These are phyloP conservation scores for Elsinoe necatrix DNA, from an alignment of 2,329 filamentous ascomycete species.

Conservation along the genomic window DNA sequence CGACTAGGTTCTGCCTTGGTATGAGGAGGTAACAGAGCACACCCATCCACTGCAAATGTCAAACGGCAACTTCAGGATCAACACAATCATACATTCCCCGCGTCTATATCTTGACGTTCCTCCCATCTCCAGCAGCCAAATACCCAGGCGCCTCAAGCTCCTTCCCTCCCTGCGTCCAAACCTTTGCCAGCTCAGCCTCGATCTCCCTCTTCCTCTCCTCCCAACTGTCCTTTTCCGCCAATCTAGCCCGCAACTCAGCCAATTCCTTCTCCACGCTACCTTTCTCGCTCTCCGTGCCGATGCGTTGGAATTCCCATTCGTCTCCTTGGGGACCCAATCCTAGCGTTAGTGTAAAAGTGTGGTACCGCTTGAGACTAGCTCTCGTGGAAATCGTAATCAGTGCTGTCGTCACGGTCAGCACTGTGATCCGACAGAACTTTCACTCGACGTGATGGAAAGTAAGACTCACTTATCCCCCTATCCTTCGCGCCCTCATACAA, in stretches of 20 bases:
- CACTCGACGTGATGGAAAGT: not conserved
- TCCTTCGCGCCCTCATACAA: conserved; percentile 91
- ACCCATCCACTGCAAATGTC: too few relatives aligned
- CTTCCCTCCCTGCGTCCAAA: conserved; percentile 47
- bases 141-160: conserved; percentile 33
- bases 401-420: conserved; percentile 40
- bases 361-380: conserved; percentile 89
- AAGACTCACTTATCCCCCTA: conserved; percentile 74
- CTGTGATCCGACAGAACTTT: not conserved
- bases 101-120: conserved; percentile 14
- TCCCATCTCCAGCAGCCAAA: conserved; percentile 19
- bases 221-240: conserved; percentile 78
- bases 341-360: conserved; percentile 81
- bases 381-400: conserved; percentile 93
- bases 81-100: not conserved
- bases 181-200: conserved; percentile 64
- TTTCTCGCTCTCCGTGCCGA: conserved; percentile 89
- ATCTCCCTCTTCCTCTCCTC: conserved; percentile 71
- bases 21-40: too few relatives aligned
- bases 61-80: too few relatives aligned
- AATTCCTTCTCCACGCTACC: conserved; percentile 87
- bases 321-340: conserved; percentile 73
- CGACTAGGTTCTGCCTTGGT: too few relatives aligned
- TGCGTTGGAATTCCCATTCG: conserved; percentile 86
- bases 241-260: conserved; percentile 67